Conservation (phyloP, 495 filamentous ascomycete species). For the Neurospora sp. region DNA sequence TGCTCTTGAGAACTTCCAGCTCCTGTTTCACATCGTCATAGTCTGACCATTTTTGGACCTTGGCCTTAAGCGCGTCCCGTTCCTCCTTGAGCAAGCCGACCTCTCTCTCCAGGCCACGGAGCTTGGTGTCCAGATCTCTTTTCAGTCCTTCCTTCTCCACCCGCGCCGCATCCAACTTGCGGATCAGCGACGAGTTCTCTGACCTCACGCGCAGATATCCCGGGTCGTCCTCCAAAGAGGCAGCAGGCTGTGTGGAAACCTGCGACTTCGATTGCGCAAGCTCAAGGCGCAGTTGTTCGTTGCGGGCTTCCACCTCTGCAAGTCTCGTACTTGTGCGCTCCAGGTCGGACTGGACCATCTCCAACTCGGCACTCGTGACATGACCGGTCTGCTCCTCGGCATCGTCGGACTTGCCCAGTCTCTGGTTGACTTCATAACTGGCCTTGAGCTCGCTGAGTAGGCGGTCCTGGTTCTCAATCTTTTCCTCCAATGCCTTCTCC, state of each 20-base stretch:
- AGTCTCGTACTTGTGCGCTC: conserved; percentile 80
- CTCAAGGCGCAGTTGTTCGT: conserved; percentile 85
- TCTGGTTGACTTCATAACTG: conserved; percentile 91
- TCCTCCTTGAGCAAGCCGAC: conserved; percentile 54
- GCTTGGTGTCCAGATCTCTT: conserved; percentile 58
- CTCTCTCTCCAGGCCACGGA: conserved; percentile 66
- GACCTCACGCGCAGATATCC: conserved; percentile 73
- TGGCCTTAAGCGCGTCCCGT: conserved; percentile 59
- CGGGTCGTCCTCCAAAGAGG: conserved; percentile 73
- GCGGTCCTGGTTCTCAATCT: conserved; percentile 86
- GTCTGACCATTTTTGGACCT: conserved; percentile 81
- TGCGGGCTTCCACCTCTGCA: conserved; percentile 86
- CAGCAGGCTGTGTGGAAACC: conserved; percentile 45
- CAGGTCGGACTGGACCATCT: conserved; percentile 82
- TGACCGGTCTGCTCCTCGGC: conserved; percentile 47
- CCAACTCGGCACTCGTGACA: conserved; percentile 79
- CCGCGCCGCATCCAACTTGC: conserved; percentile 72
- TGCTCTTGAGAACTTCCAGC: conserved; percentile 92
- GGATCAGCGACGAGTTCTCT: conserved; percentile 82
- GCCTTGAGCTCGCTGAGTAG: conserved; percentile 91
- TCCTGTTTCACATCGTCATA: conserved; percentile 95
- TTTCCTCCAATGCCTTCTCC: conserved; percentile 84
- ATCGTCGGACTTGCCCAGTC: conserved; percentile 62
- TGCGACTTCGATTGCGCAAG: conserved; percentile 80
- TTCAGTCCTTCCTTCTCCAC: conserved; percentile 74